phyloP scores from a whole-genome alignment of 148 eudicot species.

The Bassia scoparia region DNA sequence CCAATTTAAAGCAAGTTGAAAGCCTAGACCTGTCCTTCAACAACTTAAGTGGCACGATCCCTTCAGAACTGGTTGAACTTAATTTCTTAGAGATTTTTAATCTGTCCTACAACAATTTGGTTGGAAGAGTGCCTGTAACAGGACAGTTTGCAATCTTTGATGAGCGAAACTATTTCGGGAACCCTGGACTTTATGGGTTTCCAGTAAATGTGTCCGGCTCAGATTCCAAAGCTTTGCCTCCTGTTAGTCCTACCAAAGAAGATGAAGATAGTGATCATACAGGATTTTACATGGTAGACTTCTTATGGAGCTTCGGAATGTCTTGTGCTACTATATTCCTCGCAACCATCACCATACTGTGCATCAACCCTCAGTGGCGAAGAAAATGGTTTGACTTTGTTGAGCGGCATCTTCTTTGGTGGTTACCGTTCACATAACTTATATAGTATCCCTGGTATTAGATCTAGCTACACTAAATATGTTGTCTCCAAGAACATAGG shows the following conservation, averaged over 20 bases:
- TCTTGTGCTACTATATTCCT: background rate
- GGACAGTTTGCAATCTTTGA: slow-evolving; percentile 21
- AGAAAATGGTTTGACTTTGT: background rate
- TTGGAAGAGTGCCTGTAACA: background rate
- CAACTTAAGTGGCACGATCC: slow-evolving; percentile 1
- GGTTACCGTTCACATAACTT: background rate
- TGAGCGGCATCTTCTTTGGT: slow-evolving; percentile 16
- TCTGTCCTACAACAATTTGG: slow-evolving; percentile 11
- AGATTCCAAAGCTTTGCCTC: background rate
- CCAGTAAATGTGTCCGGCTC: background rate
- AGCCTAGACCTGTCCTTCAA: slow-evolving; percentile 28
- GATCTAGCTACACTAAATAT: no score
- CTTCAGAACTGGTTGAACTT: background rate
- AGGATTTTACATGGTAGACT: slow-evolving; percentile 6
- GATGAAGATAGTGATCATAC: background rate
- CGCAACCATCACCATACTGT: background rate
- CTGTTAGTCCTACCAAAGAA: background rate
- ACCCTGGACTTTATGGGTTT: slow-evolving; percentile 9
- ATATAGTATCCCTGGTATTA: background rate
- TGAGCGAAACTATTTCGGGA: background rate
- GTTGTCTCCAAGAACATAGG: no score
- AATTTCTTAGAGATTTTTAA: slow-evolving; percentile 2
- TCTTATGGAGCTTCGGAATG: slow-evolving; percentile 14
- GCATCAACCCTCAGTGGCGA: slow-evolving; percentile 7
- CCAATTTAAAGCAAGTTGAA: slow-evolving; percentile 19